Conservation (phyloP, 805 yeast species). For the Hanseniaspora pseudoguilliermondii region DNA sequence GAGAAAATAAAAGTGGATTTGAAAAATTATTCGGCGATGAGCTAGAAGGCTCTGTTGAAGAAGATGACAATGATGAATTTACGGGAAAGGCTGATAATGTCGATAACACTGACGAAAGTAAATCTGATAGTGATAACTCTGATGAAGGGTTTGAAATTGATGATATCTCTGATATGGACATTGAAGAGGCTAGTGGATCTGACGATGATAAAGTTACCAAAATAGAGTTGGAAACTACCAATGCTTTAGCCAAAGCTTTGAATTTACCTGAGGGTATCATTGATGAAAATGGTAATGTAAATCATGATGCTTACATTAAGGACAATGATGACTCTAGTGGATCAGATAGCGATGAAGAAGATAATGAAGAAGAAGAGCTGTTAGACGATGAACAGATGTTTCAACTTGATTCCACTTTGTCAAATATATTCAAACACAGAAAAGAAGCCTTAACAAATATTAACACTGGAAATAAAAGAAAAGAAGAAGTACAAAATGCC, state of each 20-base stretch:
- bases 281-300: slow-evolving; percentile 33
- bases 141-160: slow-evolving; percentile 25
- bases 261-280: slow-evolving; percentile 45
- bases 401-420: slow-evolving; percentile 75
- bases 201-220: slow-evolving; percentile 27
- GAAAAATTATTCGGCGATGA: slow-evolving; percentile 50
- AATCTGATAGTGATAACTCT: slow-evolving; percentile 23
- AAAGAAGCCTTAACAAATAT: slow-evolving; percentile 47
- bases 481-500: slow-evolving; percentile 64
- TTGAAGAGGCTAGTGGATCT: slow-evolving; percentile 15
- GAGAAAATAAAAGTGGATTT: slow-evolving; percentile 76
- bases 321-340: slow-evolving; percentile 23
- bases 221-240: slow-evolving; percentile 42
- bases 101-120: slow-evolving; percentile 27
- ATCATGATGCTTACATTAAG: slow-evolving; percentile 35
- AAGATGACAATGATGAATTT: slow-evolving; percentile 26
- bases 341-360: slow-evolving; percentile 30
- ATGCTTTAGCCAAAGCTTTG: slow-evolving; percentile 57
- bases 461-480: slow-evolving; percentile 52
- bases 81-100: slow-evolving; percentile 20
- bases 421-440: slow-evolving; percentile 75
- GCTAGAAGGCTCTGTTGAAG: slow-evolving; percentile 29
- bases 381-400: slow-evolving; percentile 97
- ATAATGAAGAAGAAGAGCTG: slow-evolving; percentile 56
- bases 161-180: slow-evolving; percentile 24